Evolutionary conservation across 441 rosid species (phyloP).

Genomic region (Biscutella laevigata): DNA sequence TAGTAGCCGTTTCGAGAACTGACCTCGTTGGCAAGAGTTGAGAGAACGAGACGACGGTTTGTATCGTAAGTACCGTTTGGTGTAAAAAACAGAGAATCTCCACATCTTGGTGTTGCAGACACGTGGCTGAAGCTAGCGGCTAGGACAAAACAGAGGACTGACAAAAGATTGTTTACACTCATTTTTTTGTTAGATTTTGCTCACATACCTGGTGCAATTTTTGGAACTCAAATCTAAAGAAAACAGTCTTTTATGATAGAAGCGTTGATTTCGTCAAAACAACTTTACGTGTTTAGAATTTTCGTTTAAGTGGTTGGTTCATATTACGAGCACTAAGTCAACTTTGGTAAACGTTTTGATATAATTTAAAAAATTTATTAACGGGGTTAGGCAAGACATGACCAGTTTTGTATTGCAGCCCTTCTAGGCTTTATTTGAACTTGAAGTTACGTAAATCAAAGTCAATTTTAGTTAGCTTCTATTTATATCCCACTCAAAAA

Average conservation of each 20-base stretch:
- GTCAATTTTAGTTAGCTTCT: too few relatives aligned
- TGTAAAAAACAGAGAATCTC: slow-evolving; percentile 3
- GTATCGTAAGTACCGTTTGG: slow-evolving; percentile 7
- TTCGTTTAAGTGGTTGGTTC: too few relatives aligned
- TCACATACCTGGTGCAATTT: neutral
- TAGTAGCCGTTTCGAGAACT: slow-evolving; percentile 12
- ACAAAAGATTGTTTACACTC: neutral
- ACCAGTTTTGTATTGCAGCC: too few relatives aligned
- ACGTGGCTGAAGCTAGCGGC: neutral
- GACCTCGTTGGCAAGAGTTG: slow-evolving; percentile 27
- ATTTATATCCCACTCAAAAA: too few relatives aligned
- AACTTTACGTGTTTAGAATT: too few relatives aligned
- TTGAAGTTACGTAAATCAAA: too few relatives aligned
- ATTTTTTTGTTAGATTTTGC: neutral
- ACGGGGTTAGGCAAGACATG: too few relatives aligned
- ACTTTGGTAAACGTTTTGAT: too few relatives aligned
- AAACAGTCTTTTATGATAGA: neutral
- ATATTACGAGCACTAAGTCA: too few relatives aligned
- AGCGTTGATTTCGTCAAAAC: slow-evolving; percentile 9
- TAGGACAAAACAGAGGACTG: neutral
- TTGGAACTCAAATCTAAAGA: neutral
- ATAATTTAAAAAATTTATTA: too few relatives aligned
- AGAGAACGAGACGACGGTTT: slow-evolving; percentile 21
- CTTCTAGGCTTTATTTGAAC: too few relatives aligned
- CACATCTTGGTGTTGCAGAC: slow-evolving; percentile 15